phyloP scores from a whole-genome alignment of 192 early-diverging fungal species.

The Gigaspora rosea region DNA sequence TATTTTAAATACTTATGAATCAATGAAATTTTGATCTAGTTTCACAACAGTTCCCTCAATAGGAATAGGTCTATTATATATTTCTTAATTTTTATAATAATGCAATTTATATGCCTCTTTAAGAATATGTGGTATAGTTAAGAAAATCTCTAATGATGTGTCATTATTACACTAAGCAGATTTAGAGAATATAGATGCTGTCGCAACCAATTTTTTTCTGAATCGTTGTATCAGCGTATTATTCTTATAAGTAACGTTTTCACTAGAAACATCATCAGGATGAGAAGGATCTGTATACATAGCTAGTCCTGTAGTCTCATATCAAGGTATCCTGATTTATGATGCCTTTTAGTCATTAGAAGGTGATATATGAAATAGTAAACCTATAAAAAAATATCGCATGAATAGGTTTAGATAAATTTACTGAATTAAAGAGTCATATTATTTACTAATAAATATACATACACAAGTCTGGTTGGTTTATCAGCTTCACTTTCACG shows the following conservation, averaged over 20 bases:
- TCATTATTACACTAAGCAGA: slow-evolving; percentile 26
- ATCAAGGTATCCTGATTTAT: background rate
- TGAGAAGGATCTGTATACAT: background rate
- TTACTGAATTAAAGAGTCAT: background rate
- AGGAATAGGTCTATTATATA: slow-evolving; percentile 52
- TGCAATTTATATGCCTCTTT: slow-evolving; percentile 49
- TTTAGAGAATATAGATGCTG: slow-evolving; percentile 17
- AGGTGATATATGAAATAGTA: slow-evolving; percentile 39
- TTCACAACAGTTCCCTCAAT: slow-evolving; percentile 30
- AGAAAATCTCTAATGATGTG: slow-evolving; percentile 49
- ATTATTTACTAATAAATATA: background rate
- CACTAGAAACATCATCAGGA: no score
- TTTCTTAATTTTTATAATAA: slow-evolving; percentile 45
- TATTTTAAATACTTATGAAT: background rate
- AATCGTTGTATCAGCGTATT: background rate
- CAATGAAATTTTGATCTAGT: background rate
- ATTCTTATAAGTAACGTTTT: no score
- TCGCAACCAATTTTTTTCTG: slow-evolving; percentile 39
- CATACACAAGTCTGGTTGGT: slow-evolving; percentile 9
- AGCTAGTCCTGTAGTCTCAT: slow-evolving; percentile 14
- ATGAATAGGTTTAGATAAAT: background rate
- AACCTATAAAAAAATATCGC: background rate
- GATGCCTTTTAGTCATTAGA: slow-evolving; percentile 39
- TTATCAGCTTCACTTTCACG: no score
- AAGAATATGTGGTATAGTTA: slow-evolving; percentile 60